phyloP scores from a whole-genome alignment of 441 rosid genomes.

The Cnidoscolus chayamansa region DNA sequence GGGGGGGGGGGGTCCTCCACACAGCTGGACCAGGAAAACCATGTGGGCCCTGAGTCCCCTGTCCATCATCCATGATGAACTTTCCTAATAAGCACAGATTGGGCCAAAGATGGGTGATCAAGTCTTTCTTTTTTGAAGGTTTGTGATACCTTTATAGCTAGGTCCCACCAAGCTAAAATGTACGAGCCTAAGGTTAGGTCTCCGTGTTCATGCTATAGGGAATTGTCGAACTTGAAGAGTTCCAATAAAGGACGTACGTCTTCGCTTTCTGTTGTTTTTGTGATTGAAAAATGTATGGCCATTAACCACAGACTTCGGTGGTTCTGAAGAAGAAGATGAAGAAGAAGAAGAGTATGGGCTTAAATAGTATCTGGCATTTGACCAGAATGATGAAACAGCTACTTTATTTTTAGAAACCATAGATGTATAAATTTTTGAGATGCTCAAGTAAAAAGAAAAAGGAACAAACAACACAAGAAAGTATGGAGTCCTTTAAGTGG shows the following conservation, averaged over 20 bases:
- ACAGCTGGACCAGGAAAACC: constrained; percentile 38
- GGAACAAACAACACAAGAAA: neutral
- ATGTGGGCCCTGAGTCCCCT: constrained; percentile 20
- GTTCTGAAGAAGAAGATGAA: constrained; percentile 8
- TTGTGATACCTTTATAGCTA: constrained; percentile 1
- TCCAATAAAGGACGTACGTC: constrained; percentile 16
- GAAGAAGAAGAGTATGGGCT: constrained; percentile 11
- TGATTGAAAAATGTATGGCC: constrained; percentile 18
- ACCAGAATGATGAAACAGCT: constrained; percentile 23
- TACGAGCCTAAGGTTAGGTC: neutral
- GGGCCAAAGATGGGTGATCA: constrained; percentile 14
- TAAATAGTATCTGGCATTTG: constrained; percentile 16
- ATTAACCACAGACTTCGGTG: constrained; percentile 12
- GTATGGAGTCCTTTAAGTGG: neutral
- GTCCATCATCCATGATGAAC: constrained; percentile 16
- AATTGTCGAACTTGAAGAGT: constrained; percentile 15
- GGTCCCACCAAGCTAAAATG: constrained; percentile 9
- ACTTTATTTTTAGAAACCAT: neutral
- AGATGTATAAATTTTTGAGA: constrained; percentile 3
- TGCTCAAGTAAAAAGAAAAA: neutral
- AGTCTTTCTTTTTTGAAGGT: constrained; percentile 11
- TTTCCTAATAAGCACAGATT: constrained; percentile 16
- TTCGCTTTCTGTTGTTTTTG: constrained; percentile 15
- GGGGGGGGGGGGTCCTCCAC: constrained; percentile 18
- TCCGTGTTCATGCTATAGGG: neutral